Percentiles rank a stretch among this genome's conserved stretches.
These are phyloP conservation scores for Leishmania braziliensis DNA, from an alignment of 208 protist genomes.

Conservation along the genomic window DNA sequence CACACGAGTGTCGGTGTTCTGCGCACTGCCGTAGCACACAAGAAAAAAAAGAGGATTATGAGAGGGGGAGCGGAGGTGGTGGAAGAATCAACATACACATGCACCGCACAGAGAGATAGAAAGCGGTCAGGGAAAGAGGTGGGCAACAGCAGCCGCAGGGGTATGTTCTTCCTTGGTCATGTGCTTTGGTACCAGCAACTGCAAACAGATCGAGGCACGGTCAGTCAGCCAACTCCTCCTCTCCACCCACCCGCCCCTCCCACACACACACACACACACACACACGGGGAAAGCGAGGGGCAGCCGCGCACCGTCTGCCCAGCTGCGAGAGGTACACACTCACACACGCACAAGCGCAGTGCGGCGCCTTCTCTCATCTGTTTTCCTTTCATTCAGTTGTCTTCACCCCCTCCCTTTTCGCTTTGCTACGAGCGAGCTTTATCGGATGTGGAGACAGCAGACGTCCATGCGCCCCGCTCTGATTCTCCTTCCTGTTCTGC, in stretches of 20 bases:
- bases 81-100: not conserved
- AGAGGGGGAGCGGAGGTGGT: not conserved
- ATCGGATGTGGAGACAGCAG: not conserved
- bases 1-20: not conserved
- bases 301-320: no score
- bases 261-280: no score
- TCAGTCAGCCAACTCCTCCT: not conserved
- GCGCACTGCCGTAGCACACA: not conserved
- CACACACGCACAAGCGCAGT: not conserved
- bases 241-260: no score
- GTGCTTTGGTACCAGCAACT: not conserved
- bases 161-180: no score
- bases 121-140: not conserved
- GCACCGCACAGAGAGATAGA: not conserved
- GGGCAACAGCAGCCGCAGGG: not conserved
- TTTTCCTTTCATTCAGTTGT: not conserved
- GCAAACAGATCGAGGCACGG: no score
- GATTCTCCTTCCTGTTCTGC: not conserved
- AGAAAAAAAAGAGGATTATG: not conserved
- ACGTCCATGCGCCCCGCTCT: not conserved
- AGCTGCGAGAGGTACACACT: no score
- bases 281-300: no score
- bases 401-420: not conserved
- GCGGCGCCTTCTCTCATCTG: not conserved
- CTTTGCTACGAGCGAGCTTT: not conserved